Percentiles rank a stretch among this genome's conserved stretches.
These are phyloP conservation scores for Cyclotella kingstonii DNA, from an alignment of 108 stramenopile species.

Conservation along the genomic window DNA sequence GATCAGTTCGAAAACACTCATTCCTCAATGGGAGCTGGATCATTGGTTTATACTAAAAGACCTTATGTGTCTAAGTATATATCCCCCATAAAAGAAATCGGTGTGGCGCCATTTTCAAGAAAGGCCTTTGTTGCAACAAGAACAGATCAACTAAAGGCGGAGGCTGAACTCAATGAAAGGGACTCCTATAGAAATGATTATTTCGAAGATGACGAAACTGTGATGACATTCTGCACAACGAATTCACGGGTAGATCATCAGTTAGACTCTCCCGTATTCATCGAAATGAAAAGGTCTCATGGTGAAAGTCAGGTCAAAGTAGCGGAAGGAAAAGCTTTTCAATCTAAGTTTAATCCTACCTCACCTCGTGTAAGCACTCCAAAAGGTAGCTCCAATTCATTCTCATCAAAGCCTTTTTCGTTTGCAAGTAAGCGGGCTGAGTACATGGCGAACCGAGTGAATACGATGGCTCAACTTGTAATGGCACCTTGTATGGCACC, in stretches of 20 bases:
- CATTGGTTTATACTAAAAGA: constrained; percentile 4
- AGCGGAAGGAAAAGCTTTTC: neutral
- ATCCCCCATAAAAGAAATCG: constrained; percentile 16
- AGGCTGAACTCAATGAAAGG: constrained; percentile 64
- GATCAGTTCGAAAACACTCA: neutral
- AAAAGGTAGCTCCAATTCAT: neutral
- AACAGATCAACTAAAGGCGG: constrained; percentile 68
- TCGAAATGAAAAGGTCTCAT: constrained; percentile 21
- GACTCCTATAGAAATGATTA: constrained; percentile 19
- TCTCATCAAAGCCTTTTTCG: constrained; percentile 32
- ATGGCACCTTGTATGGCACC: constrained; percentile 86
- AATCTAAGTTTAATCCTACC: constrained; percentile 3
- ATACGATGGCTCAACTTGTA: constrained; percentile 71
- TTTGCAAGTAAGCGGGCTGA: constrained; percentile 43
- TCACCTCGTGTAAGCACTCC: constrained; percentile 15
- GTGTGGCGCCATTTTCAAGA: constrained; percentile 59
- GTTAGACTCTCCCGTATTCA: constrained; percentile 12
- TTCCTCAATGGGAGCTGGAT: neutral
- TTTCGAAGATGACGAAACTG: constrained; percentile 85
- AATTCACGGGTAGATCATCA: constrained; percentile 20
- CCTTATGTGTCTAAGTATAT: constrained; percentile 17
- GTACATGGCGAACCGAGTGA: constrained; percentile 66
- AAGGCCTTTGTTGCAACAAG: constrained; percentile 78
- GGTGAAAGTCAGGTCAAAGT: neutral
- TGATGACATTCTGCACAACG: constrained; percentile 57